Evolutionary conservation across 768 basidiomycete species (phyloP).

Genomic region (Tulasnella sp.): DNA sequence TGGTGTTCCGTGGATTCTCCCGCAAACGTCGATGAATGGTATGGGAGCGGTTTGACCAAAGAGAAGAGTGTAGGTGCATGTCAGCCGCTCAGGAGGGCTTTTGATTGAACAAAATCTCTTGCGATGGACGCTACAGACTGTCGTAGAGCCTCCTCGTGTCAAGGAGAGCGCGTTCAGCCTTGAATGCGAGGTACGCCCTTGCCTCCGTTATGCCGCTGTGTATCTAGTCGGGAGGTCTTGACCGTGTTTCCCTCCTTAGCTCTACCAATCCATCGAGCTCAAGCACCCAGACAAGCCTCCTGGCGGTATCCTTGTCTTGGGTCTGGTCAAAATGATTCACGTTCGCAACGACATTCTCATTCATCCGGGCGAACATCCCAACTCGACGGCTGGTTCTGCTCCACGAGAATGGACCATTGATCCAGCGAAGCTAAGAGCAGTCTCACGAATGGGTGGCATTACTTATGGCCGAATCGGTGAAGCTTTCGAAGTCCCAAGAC

Average conservation of each 20-base stretch:
- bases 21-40: constrained; percentile 53
- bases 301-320: constrained; percentile 45
- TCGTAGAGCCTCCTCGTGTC: constrained; percentile 52
- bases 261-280: constrained; percentile 52
- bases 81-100: neutral
- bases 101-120: neutral
- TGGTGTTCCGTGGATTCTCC: constrained; percentile 54
- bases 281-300: constrained; percentile 39
- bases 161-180: constrained; percentile 55
- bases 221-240: neutral
- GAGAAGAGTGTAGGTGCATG: constrained; percentile 47
- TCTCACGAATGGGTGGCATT: constrained; percentile 42
- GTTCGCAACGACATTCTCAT: constrained; percentile 40
- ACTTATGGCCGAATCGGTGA: constrained; percentile 37
- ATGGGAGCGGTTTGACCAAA: constrained; percentile 54
- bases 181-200: constrained; percentile 55
- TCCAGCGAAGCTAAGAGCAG: constrained; percentile 38
- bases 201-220: neutral
- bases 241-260: constrained; percentile 35
- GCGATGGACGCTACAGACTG: constrained; percentile 37
- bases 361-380: neutral
- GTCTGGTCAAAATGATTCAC: constrained; percentile 53
- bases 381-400: constrained; percentile 36
- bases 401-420: constrained; percentile 36
- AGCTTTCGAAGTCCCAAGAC: constrained; percentile 36